Evolutionary conservation across 1,284 basidiomycete genomes (phyloP).

Genomic region (Mycosarcoma maydis): DNA sequence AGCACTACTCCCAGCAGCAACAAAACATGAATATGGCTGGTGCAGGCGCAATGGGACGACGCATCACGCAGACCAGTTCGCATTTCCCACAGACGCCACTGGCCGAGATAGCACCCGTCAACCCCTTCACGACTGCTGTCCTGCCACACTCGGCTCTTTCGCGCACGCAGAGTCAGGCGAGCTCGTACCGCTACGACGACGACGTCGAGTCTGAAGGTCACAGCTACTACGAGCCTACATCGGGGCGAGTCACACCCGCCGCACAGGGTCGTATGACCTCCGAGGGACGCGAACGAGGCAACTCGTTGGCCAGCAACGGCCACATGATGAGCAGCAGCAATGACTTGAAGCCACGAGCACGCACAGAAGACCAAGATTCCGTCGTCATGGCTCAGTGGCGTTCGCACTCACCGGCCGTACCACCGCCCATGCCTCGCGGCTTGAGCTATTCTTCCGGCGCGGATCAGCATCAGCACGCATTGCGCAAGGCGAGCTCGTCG

Average conservation of each 20-base stretch:
- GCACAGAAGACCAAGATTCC: conserved; percentile 60
- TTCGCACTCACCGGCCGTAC: conserved; percentile 52
- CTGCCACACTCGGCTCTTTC: conserved; percentile 27
- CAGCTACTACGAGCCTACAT: conserved; percentile 32
- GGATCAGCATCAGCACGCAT: conserved; percentile 45
- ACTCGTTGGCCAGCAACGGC: conserved; percentile 22
- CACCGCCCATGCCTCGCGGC: conserved; percentile 49
- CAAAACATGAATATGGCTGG: conserved; percentile 57
- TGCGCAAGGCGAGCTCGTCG: conserved; percentile 56
- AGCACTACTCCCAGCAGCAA: conserved; percentile 45
- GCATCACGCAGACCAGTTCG: conserved; percentile 46
- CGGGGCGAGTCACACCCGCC: conserved; percentile 48
- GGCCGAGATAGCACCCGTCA: conserved; percentile 48
- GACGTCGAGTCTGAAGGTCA: conserved; percentile 28
- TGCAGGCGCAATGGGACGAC: conserved; percentile 43
- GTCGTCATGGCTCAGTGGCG: conserved; percentile 59
- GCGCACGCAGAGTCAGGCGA: conserved; percentile 48
- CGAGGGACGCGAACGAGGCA: conserved; percentile 49
- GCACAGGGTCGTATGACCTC: conserved; percentile 46
- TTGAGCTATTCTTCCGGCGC: conserved; percentile 35
- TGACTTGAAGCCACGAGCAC: conserved; percentile 46
- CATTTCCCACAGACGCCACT: conserved; percentile 61
- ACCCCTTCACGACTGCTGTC: conserved; percentile 28
- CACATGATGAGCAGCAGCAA: conserved; percentile 2
- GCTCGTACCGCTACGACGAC: conserved; percentile 43